Percentiles rank a stretch among this genome's conserved stretches.
These are phyloP conservation scores for Rosa hybrid DNA, from an alignment of 331 rosid species.

Conservation along the genomic window DNA sequence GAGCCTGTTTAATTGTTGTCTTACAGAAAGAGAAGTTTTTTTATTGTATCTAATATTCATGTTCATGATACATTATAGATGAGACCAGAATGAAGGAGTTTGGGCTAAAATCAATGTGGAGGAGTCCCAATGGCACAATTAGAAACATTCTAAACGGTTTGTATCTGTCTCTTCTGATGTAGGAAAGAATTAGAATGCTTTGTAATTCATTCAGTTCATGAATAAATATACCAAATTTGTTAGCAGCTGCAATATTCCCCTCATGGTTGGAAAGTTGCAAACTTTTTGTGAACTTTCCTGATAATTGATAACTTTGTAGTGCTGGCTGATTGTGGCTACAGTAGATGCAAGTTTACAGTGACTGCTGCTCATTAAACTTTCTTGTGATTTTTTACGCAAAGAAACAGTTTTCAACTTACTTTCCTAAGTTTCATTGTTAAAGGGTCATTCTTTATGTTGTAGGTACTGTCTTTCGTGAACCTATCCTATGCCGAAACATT, in stretches of 20 bases:
- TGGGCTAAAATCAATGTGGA: constrained; percentile 97
- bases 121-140: constrained; percentile 98
- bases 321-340: not conserved
- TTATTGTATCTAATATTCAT: constrained; percentile 7
- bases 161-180: constrained; percentile 22
- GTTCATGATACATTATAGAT: constrained; percentile 50
- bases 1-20: not conserved
- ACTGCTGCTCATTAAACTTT: not conserved
- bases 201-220: not conserved
- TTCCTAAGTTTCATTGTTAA: not conserved
- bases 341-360: not conserved
- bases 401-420: not conserved
- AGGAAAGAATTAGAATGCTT: not conserved
- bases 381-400: not conserved
- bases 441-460: constrained; percentile 5
- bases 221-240: not conserved
- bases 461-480: constrained; percentile 99
- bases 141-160: constrained; percentile 88
- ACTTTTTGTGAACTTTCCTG: not conserved
- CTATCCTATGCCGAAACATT: constrained; percentile 80
- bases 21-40: not conserved
- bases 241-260: not conserved
- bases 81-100: constrained; percentile 93
- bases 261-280: not conserved
- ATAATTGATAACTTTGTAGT: not conserved